Conservation (phyloP, 768 basidiomycete species). For the Glaciozyma martinii region DNA sequence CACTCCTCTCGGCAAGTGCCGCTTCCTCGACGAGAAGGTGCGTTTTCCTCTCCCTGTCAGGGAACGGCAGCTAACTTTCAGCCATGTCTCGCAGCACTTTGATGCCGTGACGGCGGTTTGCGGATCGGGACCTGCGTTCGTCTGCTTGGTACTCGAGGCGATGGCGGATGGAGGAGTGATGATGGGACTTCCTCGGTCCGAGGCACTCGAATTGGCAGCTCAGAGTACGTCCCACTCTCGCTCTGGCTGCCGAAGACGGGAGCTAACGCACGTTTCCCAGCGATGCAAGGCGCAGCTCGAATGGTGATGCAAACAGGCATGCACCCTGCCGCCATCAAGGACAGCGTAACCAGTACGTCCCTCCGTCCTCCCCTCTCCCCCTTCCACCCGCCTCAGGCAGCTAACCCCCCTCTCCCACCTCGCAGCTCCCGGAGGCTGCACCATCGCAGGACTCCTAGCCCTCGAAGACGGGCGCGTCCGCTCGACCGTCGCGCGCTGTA, state of each 20-base stretch:
- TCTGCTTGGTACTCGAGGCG: constrained; percentile 90
- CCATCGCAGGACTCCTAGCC: constrained; percentile 90
- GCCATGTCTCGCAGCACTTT: constrained; percentile 51
- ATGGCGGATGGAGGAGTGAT: constrained; percentile 99
- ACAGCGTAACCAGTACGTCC: constrained; percentile 83
- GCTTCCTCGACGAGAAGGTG: constrained; percentile 85
- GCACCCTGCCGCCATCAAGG: constrained; percentile 94
- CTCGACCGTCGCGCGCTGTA: constrained; percentile 87
- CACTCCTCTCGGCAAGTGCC: constrained; percentile 89
- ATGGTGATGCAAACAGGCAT: constrained; percentile 83
- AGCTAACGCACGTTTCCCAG: constrained; percentile 42
- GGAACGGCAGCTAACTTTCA: not conserved
- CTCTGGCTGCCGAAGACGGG: constrained; percentile 32
- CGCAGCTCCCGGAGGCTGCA: constrained; percentile 91
- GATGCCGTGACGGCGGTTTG: constrained; percentile 95
- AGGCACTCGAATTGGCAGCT: constrained; percentile 87
- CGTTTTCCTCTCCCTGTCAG: not conserved
- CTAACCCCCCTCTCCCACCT: not conserved
- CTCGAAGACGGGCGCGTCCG: constrained; percentile 90
- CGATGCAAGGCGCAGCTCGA: constrained; percentile 88
- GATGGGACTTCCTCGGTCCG: constrained; percentile 94
- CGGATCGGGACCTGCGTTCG: constrained; percentile 94
- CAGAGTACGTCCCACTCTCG: constrained; percentile 56
- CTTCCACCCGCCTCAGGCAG: not conserved
- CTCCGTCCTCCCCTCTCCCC: not conserved